These are phyloP conservation scores for Thecaphora thlaspeos DNA, from an alignment of 1,284 basidiomycete species.

Conservation along the genomic window DNA sequence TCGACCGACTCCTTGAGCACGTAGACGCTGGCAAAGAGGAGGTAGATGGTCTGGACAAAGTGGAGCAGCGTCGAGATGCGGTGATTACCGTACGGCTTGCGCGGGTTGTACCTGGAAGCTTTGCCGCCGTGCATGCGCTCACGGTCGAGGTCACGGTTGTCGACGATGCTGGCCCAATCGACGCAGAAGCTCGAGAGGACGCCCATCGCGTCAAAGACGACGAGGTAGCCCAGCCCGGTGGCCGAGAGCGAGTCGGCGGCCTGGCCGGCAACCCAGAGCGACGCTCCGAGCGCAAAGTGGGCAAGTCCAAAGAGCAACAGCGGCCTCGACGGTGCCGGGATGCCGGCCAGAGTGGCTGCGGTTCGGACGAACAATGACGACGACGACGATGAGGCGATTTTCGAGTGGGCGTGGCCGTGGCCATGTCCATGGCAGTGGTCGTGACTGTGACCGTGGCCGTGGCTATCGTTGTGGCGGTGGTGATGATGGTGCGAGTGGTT, in stretches of 20 bases:
- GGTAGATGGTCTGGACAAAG: slow-evolving; percentile 83
- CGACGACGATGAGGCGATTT: too few relatives aligned
- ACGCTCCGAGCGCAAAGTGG: slow-evolving; percentile 63
- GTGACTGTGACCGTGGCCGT: slow-evolving; percentile 4
- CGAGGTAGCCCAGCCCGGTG: slow-evolving; percentile 89
- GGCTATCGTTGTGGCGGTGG: neutral
- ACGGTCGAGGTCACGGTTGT: slow-evolving; percentile 15
- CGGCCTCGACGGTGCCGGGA: slow-evolving; percentile 58
- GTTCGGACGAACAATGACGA: slow-evolving; percentile 22
- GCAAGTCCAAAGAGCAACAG: slow-evolving; percentile 59
- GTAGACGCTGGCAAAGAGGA: slow-evolving; percentile 86
- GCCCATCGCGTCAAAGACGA: slow-evolving; percentile 79
- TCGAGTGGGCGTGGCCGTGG: slow-evolving; percentile 14
- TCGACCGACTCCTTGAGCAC: slow-evolving; percentile 84
- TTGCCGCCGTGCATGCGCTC: slow-evolving; percentile 13
- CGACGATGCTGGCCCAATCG: slow-evolving; percentile 30
- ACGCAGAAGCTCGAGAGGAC: slow-evolving; percentile 32
- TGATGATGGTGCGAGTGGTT: slow-evolving; percentile 3
- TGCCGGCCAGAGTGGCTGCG: slow-evolving; percentile 39
- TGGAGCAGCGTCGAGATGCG: slow-evolving; percentile 75
- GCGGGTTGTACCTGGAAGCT: slow-evolving; percentile 1
- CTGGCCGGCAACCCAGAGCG: slow-evolving; percentile 87
- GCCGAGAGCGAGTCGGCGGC: slow-evolving; percentile 79
- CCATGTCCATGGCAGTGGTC: slow-evolving; percentile 5
- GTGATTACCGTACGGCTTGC: slow-evolving; percentile 64